Percentiles rank a stretch among this genome's conserved stretches.
These are phyloP conservation scores for Phytophthora megakarya DNA, from an alignment of 352 stramenopile genomes.

Conservation along the genomic window DNA sequence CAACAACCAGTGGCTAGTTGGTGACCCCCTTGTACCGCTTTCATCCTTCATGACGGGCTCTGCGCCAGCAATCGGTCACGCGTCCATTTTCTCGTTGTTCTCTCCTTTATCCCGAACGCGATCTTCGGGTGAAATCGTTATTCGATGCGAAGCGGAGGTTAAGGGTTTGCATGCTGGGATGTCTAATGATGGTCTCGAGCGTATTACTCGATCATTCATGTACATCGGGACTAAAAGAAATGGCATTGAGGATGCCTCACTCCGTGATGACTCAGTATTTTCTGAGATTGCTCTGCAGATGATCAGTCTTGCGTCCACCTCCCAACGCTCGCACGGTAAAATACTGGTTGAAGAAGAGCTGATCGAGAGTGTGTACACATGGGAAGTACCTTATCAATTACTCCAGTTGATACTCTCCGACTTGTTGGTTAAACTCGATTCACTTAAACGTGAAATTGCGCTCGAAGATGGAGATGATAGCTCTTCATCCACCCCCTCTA, in stretches of 20 bases:
- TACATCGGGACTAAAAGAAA: slow-evolving; percentile 56
- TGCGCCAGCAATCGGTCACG: slow-evolving; percentile 32
- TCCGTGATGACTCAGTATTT: slow-evolving; percentile 19
- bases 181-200: slow-evolving; percentile 50
- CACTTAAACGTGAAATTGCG: slow-evolving; percentile 57
- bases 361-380: slow-evolving; percentile 89
- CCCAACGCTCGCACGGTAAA: slow-evolving; percentile 55
- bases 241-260: slow-evolving; percentile 5
- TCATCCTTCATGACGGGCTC: slow-evolving; percentile 50
- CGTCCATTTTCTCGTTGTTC: slow-evolving; percentile 62
- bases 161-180: slow-evolving; percentile 44
- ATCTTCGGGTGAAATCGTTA: slow-evolving; percentile 75
- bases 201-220: slow-evolving; percentile 80
- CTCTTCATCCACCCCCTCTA: slow-evolving; percentile 52
- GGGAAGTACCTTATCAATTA: slow-evolving; percentile 86
- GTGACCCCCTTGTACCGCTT: slow-evolving; percentile 58
- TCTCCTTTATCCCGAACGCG: slow-evolving; percentile 66
- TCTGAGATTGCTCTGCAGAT: slow-evolving; percentile 52
- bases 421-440: slow-evolving; percentile 71
- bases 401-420: slow-evolving; percentile 80
- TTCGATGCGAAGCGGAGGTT: slow-evolving; percentile 75
- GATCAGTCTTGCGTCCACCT: slow-evolving; percentile 44
- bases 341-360: slow-evolving; percentile 86
- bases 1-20: slow-evolving; percentile 77
- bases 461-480: slow-evolving; percentile 42